These are phyloP conservation scores for Xenoacremonium recifei DNA, from an alignment of 2,329 filamentous ascomycete species.

Conservation along the genomic window DNA sequence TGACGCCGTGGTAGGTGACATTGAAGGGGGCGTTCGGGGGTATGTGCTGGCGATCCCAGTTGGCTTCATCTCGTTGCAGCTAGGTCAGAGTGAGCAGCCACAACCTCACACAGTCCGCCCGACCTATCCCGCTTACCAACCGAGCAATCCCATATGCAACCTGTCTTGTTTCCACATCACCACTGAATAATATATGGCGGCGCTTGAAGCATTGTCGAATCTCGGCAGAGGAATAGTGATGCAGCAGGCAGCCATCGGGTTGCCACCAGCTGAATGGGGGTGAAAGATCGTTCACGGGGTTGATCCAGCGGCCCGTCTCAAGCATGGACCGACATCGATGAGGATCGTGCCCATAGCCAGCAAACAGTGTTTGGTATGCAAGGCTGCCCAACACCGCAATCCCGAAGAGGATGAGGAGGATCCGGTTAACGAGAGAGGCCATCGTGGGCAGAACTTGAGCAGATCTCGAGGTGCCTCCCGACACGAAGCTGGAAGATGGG, in stretches of 20 bases:
- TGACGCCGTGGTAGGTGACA: neutral
- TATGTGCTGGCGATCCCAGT: neutral
- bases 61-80: neutral
- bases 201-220: constrained; percentile 51
- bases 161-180: constrained; percentile 59
- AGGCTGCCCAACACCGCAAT: neutral
- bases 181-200: constrained; percentile 56
- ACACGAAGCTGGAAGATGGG: too few relatives aligned
- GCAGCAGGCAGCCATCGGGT: constrained; percentile 57
- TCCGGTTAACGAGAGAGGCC: neutral
- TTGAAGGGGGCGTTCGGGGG: neutral
- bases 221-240: constrained; percentile 51
- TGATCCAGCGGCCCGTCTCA: constrained; percentile 50
- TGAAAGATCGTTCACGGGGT: constrained; percentile 28
- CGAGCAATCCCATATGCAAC: constrained; percentile 53
- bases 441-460: too few relatives aligned
- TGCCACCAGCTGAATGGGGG: constrained; percentile 52
- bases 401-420: neutral
- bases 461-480: too few relatives aligned
- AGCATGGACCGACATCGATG: constrained; percentile 53
- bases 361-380: neutral
- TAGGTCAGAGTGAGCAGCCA: constrained; percentile 8
- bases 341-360: constrained; percentile 41
- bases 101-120: constrained; percentile 16
- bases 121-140: too few relatives aligned